These are phyloP conservation scores for Colletotrichum musae DNA, from an alignment of 2,329 filamentous ascomycete genomes.

Conservation along the genomic window DNA sequence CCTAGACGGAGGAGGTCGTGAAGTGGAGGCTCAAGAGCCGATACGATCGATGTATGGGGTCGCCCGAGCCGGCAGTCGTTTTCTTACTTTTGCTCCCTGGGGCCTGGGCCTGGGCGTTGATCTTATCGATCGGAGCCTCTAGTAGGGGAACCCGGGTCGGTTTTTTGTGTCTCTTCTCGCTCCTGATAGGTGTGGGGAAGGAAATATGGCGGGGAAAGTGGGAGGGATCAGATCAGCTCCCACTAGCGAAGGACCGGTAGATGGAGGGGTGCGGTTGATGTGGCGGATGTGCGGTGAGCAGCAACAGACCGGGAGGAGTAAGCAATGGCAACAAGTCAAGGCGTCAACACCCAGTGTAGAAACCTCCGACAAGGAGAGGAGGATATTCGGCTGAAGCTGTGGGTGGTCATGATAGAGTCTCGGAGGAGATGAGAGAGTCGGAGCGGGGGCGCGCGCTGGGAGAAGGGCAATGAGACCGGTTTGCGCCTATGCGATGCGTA, in stretches of 20 bases:
- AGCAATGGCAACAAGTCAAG: slow-evolving; percentile 49
- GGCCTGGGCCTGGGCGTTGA: slow-evolving; percentile 10
- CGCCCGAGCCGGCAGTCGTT: slow-evolving; percentile 3
- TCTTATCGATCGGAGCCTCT: slow-evolving; percentile 33
- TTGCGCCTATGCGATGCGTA: slow-evolving; percentile 6
- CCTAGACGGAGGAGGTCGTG: background rate
- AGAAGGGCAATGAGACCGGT: slow-evolving; percentile 1
- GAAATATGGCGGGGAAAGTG: slow-evolving; percentile 31
- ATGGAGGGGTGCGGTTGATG: slow-evolving; percentile 17
- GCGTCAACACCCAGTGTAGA: slow-evolving; percentile 55
- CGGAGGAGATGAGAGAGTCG: slow-evolving; percentile 21
- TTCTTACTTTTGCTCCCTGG: slow-evolving; percentile 9
- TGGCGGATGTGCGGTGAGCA: slow-evolving; percentile 27
- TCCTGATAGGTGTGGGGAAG: slow-evolving; percentile 33
- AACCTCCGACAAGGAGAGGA: slow-evolving; percentile 59
- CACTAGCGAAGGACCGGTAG: slow-evolving; percentile 31
- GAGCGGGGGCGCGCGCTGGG: background rate
- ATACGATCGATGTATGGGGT: background rate
- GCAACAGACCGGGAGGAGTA: background rate
- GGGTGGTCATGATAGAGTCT: slow-evolving; percentile 56
- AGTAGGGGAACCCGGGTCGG: slow-evolving; percentile 15
- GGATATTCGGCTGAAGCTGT: slow-evolving; percentile 51
- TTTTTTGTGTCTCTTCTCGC: slow-evolving; percentile 5
- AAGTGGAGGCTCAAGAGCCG: background rate
- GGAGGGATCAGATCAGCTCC: slow-evolving; percentile 35